phyloP scores from a whole-genome alignment of 495 filamentous ascomycete species.

The Aspergillus panamensis region DNA sequence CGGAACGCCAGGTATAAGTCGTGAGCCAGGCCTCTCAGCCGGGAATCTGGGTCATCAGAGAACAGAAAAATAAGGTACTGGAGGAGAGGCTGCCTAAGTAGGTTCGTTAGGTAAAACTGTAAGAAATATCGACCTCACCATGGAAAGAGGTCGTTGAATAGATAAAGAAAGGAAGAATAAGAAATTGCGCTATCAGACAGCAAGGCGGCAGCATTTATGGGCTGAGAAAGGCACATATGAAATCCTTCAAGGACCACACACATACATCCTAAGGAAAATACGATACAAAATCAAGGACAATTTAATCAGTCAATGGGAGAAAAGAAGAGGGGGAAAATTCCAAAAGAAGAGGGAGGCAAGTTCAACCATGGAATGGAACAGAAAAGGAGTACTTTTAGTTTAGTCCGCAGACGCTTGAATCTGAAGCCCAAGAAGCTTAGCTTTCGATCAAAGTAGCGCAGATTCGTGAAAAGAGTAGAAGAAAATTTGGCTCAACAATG shows the following conservation, averaged over 20 bases:
- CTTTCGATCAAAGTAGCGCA: conserved; percentile 31
- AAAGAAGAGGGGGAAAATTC: conserved; percentile 9
- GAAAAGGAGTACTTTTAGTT: conserved; percentile 42
- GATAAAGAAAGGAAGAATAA: neutral
- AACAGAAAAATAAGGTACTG: conserved; percentile 11
- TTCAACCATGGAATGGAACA: conserved; percentile 28
- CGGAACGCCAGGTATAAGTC: conserved; percentile 26
- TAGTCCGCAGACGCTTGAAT: conserved; percentile 37
- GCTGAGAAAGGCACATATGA: conserved; percentile 8
- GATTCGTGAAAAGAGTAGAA: conserved; percentile 32
- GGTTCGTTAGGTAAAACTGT: conserved; percentile 11
- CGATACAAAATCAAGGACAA: conserved; percentile 32
- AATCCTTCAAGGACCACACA: conserved; percentile 28
- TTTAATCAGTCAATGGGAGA: conserved; percentile 17
- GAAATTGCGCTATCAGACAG: conserved; percentile 15
- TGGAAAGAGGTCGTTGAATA: neutral
- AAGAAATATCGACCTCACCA: neutral
- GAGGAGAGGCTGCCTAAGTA: conserved; percentile 15
- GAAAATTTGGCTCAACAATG: conserved; percentile 38
- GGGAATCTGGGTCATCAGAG: conserved; percentile 19
- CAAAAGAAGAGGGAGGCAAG: conserved; percentile 18
- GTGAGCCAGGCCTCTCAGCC: conserved; percentile 19
- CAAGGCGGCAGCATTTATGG: neutral
- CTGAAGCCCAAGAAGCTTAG: conserved; percentile 37
- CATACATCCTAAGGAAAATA: conserved; percentile 35